These are phyloP conservation scores for Saccharomyces pastorianus DNA, from an alignment of 1,139 yeast genomes.

Conservation along the genomic window DNA sequence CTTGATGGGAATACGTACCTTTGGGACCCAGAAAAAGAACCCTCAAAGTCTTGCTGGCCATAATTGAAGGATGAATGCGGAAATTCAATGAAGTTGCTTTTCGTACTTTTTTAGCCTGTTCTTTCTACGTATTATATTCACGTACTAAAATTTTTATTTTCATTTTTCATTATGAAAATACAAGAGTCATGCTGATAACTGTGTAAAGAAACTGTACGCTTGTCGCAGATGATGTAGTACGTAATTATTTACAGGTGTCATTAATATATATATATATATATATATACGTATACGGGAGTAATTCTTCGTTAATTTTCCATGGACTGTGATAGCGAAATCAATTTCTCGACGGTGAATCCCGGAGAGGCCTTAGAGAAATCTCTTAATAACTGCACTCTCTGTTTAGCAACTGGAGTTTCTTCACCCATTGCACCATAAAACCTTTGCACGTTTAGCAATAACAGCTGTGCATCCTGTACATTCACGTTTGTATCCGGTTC, in stretches of 20 bases:
- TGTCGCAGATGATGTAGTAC: not conserved
- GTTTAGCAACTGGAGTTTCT: conserved; percentile 36
- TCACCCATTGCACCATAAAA: conserved; percentile 69
- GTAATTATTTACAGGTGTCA: not conserved
- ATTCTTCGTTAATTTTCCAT: conserved; percentile 40
- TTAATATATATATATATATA: not conserved
- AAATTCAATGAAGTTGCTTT: not conserved
- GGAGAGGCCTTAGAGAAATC: conserved; percentile 64
- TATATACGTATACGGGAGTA: not conserved
- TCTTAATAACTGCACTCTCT: conserved; percentile 49
- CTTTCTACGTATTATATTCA: not conserved
- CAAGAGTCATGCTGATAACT: not conserved
- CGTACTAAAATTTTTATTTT: not conserved
- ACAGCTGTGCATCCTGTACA: conserved; percentile 62
- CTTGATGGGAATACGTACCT: conserved; percentile 92
- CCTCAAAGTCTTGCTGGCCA: conserved; percentile 13
- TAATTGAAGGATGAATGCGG: not conserved
- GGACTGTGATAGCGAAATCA: conserved; percentile 66
- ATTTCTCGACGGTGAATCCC: conserved; percentile 54
- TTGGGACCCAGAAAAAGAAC: conserved; percentile 80
- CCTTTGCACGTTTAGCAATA: conserved; percentile 74
- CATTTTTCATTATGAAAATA: not conserved
- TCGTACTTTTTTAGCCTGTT: not conserved
- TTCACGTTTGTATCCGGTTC: conserved; percentile 62
- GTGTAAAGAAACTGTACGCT: not conserved